Percentiles rank a stretch among this genome's conserved stretches.
Evolutionary conservation across 176 grass and related monocot genomes (phyloP).

Genomic region (Triticum dicoccoides): DNA sequence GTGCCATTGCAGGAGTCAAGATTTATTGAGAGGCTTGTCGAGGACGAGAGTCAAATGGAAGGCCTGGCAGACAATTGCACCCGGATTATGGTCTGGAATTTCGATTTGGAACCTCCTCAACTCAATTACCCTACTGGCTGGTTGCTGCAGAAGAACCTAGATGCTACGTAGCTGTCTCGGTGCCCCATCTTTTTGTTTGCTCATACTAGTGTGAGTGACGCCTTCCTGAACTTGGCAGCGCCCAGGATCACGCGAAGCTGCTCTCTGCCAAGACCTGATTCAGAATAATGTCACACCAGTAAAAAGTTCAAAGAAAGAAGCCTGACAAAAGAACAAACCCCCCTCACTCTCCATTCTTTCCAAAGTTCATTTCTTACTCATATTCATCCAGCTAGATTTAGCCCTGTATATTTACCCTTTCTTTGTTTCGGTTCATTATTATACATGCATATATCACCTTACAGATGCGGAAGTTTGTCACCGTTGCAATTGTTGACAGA

Average conservation of each 20-base stretch:
- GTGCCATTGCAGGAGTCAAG: conserved; percentile 64
- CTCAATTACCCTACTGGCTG: conserved; percentile 63
- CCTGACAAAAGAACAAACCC: conserved; percentile 37
- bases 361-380: conserved; percentile 34
- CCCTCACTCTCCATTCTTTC: conserved; percentile 55
- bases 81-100: conserved; percentile 78
- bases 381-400: conserved; percentile 47
- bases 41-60: conserved; percentile 96
- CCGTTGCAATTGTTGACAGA: conserved; percentile 25
- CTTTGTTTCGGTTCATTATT: conserved; percentile 16
- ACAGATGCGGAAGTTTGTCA: conserved; percentile 37
- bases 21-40: conserved; percentile 86
- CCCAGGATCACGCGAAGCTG: conserved; percentile 61
- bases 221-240: conserved; percentile 65
- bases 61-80: conserved; percentile 83
- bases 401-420: conserved; percentile 48
- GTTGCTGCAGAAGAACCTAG: conserved; percentile 65
- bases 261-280: conserved; percentile 48
- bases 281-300: conserved; percentile 51
- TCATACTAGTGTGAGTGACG: conserved; percentile 35
- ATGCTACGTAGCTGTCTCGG: conserved; percentile 46
- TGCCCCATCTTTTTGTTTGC: conserved; percentile 32
- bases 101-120: conserved; percentile 52
- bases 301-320: conserved; percentile 60
- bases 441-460: conserved; percentile 46